phyloP scores from a whole-genome alignment of 139 green algal genomes.

The Chlorella sp. region DNA sequence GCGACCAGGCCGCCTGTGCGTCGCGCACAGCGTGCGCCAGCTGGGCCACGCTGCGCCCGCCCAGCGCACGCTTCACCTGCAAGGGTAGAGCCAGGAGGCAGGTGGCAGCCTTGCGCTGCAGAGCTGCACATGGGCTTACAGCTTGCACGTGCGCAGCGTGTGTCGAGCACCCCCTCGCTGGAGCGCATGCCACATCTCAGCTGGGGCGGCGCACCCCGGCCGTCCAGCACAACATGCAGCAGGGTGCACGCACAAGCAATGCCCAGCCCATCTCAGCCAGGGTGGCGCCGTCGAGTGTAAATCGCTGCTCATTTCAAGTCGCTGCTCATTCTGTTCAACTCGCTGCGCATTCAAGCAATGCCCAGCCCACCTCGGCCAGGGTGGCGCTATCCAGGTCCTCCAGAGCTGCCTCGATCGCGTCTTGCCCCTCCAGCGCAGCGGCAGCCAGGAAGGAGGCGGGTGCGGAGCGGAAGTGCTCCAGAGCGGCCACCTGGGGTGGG shows the following conservation, averaged over 20 bases:
- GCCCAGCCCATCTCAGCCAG: not conserved
- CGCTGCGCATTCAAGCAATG: no score
- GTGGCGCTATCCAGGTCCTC: not conserved
- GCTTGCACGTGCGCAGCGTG: no score
- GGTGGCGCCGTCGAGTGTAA: not conserved
- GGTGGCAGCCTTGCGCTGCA: no score
- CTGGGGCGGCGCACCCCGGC: no score
- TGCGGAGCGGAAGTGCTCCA: constrained; percentile 49
- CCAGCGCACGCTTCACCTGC: not conserved
- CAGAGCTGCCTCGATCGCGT: constrained; percentile 18
- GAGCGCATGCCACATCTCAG: no score
- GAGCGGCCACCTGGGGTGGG: constrained; percentile 45
- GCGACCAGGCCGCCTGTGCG: constrained; percentile 3
- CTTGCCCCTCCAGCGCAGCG: constrained; percentile 5
- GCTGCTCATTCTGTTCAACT: no score
- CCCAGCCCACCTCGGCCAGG: not conserved
- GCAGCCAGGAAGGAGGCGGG: constrained; percentile 32
- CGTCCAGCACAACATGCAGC: no score
- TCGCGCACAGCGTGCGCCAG: not conserved
- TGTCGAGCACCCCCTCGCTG: no score
- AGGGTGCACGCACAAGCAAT: no score
- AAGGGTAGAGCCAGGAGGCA: not conserved
- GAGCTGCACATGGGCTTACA: no score
- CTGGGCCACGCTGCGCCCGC: not conserved
- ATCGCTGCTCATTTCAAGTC: no score